These are phyloP conservation scores for Turnera subulata DNA, from an alignment of 345 rosid species.

Conservation along the genomic window DNA sequence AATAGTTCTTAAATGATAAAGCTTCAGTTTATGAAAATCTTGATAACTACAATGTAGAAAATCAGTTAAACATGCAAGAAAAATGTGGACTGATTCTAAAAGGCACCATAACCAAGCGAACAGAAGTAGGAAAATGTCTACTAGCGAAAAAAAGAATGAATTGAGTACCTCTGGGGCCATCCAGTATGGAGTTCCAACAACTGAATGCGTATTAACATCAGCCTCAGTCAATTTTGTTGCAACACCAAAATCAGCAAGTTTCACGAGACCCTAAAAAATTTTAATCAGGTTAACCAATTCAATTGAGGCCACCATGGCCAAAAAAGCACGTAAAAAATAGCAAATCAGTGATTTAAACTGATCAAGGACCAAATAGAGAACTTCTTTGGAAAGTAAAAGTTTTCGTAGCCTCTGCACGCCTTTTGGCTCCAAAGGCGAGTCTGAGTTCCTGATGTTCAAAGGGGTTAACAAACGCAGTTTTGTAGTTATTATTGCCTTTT, in stretches of 20 bases:
- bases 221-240: conserved; percentile 98
- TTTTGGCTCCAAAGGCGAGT: too few relatives aligned
- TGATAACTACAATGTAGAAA: too few relatives aligned
- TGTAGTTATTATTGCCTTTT: too few relatives aligned
- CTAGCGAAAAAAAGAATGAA: neutral
- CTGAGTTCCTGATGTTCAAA: too few relatives aligned
- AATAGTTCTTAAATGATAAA: too few relatives aligned
- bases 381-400: too few relatives aligned
- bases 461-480: too few relatives aligned
- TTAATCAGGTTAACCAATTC: conserved; percentile 12
- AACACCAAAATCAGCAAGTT: conserved; percentile 99
- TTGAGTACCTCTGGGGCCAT: conserved; percentile 97
- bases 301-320: neutral
- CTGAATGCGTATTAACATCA: conserved; percentile 93
- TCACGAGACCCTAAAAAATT: conserved; percentile 76
- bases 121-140: neutral
- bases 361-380: neutral
- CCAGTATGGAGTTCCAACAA: conserved; percentile 99
- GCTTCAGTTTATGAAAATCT: too few relatives aligned
- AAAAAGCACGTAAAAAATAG: neutral
- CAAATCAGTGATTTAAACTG: neutral
- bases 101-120: conserved; percentile 5
- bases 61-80: too few relatives aligned
- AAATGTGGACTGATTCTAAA: neutral
- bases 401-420: too few relatives aligned